Evolutionary conservation across 192 early-diverging fungal genomes (phyloP).

Genomic region (Jimgerdemannia flammicorona): DNA sequence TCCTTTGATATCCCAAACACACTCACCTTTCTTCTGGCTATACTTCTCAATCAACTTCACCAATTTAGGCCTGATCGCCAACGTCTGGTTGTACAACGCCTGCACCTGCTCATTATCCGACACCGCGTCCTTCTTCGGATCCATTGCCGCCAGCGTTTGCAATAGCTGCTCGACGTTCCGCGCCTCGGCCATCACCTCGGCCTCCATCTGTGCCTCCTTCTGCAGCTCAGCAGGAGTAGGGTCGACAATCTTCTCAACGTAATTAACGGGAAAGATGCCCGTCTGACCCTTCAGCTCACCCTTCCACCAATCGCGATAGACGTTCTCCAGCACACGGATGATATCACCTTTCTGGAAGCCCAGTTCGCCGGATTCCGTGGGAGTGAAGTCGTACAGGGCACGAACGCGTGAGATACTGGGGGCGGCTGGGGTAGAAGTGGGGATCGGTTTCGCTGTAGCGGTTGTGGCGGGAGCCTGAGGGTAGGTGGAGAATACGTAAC

Average conservation of each 20-base stretch:
- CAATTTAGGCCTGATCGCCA: slow-evolving; percentile 83
- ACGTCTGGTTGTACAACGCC: slow-evolving; percentile 71
- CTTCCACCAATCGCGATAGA: slow-evolving; percentile 99
- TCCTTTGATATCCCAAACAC: not conserved
- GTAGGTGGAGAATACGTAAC: too few species aligned
- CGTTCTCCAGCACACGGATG: slow-evolving; percentile 85
- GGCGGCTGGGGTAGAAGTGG: slow-evolving; percentile 24
- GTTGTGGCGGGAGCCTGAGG: not conserved
- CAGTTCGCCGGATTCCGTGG: slow-evolving; percentile 88
- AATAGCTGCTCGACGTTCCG: slow-evolving; percentile 77
- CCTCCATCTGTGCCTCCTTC: slow-evolving; percentile 59
- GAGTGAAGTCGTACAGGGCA: slow-evolving; percentile 91
- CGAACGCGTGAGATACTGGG: slow-evolving; percentile 75
- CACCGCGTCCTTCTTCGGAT: slow-evolving; percentile 78
- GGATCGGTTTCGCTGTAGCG: not conserved
- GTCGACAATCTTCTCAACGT: slow-evolving; percentile 77
- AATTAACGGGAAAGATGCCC: slow-evolving; percentile 98
- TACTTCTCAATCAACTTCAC: slow-evolving; percentile 83
- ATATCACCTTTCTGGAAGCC: slow-evolving; percentile 86
- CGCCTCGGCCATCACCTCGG: slow-evolving; percentile 63
- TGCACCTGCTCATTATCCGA: slow-evolving; percentile 88
- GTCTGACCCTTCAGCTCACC: slow-evolving; percentile 81
- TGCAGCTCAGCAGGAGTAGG: slow-evolving; percentile 47
- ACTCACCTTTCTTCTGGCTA: slow-evolving; percentile 75
- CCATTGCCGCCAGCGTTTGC: slow-evolving; percentile 66